Conservation (phyloP, 106 monocot genomes). For the Dioscorea dumetorum region DNA sequence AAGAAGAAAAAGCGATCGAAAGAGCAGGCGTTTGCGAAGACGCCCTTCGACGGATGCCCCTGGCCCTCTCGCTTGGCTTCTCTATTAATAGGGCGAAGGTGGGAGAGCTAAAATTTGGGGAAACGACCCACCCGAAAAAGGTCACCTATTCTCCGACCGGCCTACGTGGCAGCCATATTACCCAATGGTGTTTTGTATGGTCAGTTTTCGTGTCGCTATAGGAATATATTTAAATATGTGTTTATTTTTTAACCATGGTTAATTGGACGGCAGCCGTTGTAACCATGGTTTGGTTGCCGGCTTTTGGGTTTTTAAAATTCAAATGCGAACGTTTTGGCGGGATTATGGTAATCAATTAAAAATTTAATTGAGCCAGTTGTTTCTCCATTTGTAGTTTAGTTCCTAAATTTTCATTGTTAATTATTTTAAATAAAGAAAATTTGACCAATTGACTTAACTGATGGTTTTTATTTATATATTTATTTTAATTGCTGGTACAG, state of each 20-base stretch:
- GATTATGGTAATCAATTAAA: no score
- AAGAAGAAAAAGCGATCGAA: not conserved
- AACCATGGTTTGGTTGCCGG: no score
- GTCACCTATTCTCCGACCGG: not conserved
- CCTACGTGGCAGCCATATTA: not conserved
- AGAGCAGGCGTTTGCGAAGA: slow-evolving; percentile 6
- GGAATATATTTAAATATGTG: not conserved
- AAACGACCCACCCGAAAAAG: not conserved
- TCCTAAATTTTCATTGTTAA: no score
- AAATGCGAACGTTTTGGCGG: no score
- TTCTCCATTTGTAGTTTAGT: no score
- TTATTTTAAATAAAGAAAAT: no score
- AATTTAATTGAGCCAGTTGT: no score
- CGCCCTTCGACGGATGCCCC: not conserved
- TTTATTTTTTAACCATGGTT: not conserved
- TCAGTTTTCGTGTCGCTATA: not conserved
- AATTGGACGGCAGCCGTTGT: not conserved
- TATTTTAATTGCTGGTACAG: no score
- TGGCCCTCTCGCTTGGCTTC: not conserved
- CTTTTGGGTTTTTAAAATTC: no score
- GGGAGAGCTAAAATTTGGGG: not conserved
- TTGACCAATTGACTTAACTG: no score
- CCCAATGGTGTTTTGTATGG: not conserved
- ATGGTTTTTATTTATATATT: no score
- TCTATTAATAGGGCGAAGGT: not conserved